Evolutionary conservation across 1,284 basidiomycete species (phyloP), one percentile per base, ranked within the genome.

Genomic region (Leccinum pachyderme): DNA sequence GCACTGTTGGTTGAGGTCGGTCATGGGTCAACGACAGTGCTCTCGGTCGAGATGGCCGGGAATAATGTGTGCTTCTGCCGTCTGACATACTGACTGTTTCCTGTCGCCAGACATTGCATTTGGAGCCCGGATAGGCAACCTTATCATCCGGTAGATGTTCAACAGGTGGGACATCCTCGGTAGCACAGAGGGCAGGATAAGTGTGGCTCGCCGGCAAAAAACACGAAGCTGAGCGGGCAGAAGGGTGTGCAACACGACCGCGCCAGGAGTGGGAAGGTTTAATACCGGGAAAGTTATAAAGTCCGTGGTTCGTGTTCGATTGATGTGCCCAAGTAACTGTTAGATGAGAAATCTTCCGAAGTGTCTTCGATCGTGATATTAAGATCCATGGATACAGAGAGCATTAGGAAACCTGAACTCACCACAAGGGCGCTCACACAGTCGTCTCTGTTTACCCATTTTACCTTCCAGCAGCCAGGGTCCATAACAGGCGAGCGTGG

Each of bases 251-350:
- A 5, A 32, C 52, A 50, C 55, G 63, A 51, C 49, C n/a, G 51
- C 63, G 69, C 68, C 69, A 72, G 37, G 63, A 57, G 44, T 67
- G 56, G 37, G 56, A 53, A 33, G 55, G 12, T 8, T 39, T 62
- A 27, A 49, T 22, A 15, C 37, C 51, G 3, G 53, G 35, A 48
- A 62, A 43, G 44, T 47, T 48, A 46, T 69, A 59, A 25, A 45
- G 24, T 32, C 61, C 67, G 0, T 62, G 51, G 59, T 61, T 6
- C 62, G 62, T 51, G 56, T 59, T 35, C 60, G 68, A 57, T 58
- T 81, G 82, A 69, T 90, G 88, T 22, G 87, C 85, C 89, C 89
- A 91, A 33, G 86, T 87, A n/a, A 88, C 83, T 1, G 78, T 83
- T 8, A 91, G 66, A 67, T 88, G 84, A 48, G 87, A 82, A 12